These are phyloP conservation scores for Phoma herbarum DNA, from an alignment of 2,329 filamentous ascomycete species.

Conservation along the genomic window DNA sequence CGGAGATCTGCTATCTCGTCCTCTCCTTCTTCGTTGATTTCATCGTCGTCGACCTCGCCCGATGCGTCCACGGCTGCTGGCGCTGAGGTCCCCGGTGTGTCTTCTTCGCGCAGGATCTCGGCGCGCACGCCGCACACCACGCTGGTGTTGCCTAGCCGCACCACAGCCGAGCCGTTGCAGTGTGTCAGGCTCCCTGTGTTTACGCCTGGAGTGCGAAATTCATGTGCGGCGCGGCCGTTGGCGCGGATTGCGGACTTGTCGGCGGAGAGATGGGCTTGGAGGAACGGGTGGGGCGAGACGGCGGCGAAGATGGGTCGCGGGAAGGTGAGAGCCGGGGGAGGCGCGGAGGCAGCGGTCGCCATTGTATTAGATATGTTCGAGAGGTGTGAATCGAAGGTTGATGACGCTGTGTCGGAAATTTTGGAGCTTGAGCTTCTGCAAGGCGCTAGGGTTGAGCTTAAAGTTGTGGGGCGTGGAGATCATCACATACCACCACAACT, in stretches of 20 bases:
- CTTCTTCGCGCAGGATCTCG: slow-evolving; percentile 79
- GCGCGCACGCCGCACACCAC: slow-evolving; percentile 93
- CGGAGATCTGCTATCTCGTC: slow-evolving; percentile 62
- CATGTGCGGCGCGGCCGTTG: slow-evolving; percentile 77
- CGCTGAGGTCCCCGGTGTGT: slow-evolving; percentile 72
- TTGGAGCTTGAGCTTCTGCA: slow-evolving; percentile 35
- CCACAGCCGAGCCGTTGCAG: slow-evolving; percentile 87
- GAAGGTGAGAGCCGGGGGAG: slow-evolving; percentile 56
- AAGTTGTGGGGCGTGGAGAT: slow-evolving; percentile 23
- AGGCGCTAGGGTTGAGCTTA: slow-evolving; percentile 33
- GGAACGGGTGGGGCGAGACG: slow-evolving; percentile 86
- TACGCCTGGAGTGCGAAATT: slow-evolving; percentile 76
- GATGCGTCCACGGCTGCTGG: slow-evolving; percentile 17
- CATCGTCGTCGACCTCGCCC: slow-evolving; percentile 27
- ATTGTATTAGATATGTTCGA: slow-evolving; percentile 24
- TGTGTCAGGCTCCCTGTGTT: slow-evolving; percentile 88
- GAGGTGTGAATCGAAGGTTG: slow-evolving; percentile 1
- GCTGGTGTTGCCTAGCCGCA: slow-evolving; percentile 87
- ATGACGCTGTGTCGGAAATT: slow-evolving; percentile 33
- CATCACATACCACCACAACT: not conserved
- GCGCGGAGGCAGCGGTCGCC: slow-evolving; percentile 31
- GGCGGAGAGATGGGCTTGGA: slow-evolving; percentile 85
- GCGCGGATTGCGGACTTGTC: slow-evolving; percentile 71
- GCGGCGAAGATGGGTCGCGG: slow-evolving; percentile 82
- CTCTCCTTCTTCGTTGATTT: slow-evolving; percentile 29